Percentiles rank a stretch among this genome's conserved stretches.
phyloP scores from a whole-genome alignment of 1,139 yeast species.

The Kurtzmaniella natalensis region DNA sequence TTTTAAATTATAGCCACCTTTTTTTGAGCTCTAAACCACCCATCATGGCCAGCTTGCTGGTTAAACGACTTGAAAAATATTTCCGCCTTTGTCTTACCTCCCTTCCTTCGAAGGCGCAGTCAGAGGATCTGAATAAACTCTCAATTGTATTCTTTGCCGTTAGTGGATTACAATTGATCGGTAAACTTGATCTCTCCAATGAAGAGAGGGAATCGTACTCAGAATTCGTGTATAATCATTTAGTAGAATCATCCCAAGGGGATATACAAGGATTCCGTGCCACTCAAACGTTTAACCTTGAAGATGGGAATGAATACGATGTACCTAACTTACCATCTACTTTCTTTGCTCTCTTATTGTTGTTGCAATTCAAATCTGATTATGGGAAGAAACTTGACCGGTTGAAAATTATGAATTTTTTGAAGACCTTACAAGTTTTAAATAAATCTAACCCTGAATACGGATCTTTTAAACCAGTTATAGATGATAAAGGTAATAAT shows the following conservation, averaged over 20 bases:
- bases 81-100: slow-evolving; percentile 47
- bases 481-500: slow-evolving; percentile 23
- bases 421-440: slow-evolving; percentile 48
- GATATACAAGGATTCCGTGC: slow-evolving; percentile 51
- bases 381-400: slow-evolving; percentile 35
- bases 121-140: slow-evolving; percentile 63
- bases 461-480: slow-evolving; percentile 43
- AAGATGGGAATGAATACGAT: slow-evolving; percentile 34
- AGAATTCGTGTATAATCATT: slow-evolving; percentile 46
- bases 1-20: too few relatives aligned
- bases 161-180: slow-evolving; percentile 55
- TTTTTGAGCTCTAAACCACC: slow-evolving; percentile 2
- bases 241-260: slow-evolving; percentile 30
- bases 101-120: slow-evolving; percentile 47
- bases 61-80: slow-evolving; percentile 44
- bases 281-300: slow-evolving; percentile 37
- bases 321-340: slow-evolving; percentile 66
- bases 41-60: slow-evolving; percentile 10
- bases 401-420: slow-evolving; percentile 44
- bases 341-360: slow-evolving; percentile 54
- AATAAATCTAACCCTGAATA: slow-evolving; percentile 49
- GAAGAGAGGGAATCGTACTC: slow-evolving; percentile 28
- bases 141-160: slow-evolving; percentile 65
- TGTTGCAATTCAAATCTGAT: slow-evolving; percentile 45
- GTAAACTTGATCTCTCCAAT: slow-evolving; percentile 26